phyloP scores from a whole-genome alignment of 495 filamentous ascomycete genomes.

The Zalerion maritima region DNA sequence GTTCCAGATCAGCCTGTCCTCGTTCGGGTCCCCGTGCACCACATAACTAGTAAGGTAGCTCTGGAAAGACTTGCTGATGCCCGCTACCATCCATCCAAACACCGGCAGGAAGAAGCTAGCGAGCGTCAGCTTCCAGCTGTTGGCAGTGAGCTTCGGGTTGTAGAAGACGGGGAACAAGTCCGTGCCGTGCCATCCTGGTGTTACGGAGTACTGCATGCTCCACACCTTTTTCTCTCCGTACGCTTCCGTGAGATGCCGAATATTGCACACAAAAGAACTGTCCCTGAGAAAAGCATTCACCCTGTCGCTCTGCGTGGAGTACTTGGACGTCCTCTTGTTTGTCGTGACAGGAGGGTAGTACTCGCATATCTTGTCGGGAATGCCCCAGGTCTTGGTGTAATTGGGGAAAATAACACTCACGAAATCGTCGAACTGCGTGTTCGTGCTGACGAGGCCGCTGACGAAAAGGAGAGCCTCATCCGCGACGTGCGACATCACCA shows the following conservation, averaged over 20 bases:
- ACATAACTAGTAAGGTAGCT: slow-evolving; percentile 26
- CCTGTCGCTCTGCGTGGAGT: slow-evolving; percentile 17
- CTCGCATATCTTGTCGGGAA: slow-evolving; percentile 16
- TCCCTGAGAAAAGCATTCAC: slow-evolving; percentile 19
- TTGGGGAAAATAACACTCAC: slow-evolving; percentile 26
- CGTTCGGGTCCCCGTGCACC: slow-evolving; percentile 23
- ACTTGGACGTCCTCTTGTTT: slow-evolving; percentile 8
- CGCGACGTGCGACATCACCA: slow-evolving; percentile 26
- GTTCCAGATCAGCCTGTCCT: slow-evolving; percentile 16
- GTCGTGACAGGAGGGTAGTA: slow-evolving; percentile 20
- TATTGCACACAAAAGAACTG: slow-evolving; percentile 24
- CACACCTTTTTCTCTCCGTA: slow-evolving; percentile 15
- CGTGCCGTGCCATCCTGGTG: slow-evolving; percentile 18
- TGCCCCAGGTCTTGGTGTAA: slow-evolving; percentile 17
- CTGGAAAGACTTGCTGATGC: slow-evolving; percentile 24
- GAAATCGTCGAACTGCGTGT: slow-evolving; percentile 36
- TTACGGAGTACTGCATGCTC: slow-evolving; percentile 24
- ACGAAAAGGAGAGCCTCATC: slow-evolving; percentile 27
- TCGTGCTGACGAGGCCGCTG: slow-evolving; percentile 30
- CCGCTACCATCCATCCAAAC: slow-evolving; percentile 16
- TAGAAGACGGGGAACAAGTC: slow-evolving; percentile 23
- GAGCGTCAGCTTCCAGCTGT: slow-evolving; percentile 19
- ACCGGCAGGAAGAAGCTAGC: slow-evolving; percentile 16
- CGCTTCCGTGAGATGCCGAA: slow-evolving; percentile 25
- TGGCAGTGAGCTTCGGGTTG: slow-evolving; percentile 15